Evolutionary conservation across 305 asterid genomes (phyloP).

Genomic region (Fraxinus velutina): DNA sequence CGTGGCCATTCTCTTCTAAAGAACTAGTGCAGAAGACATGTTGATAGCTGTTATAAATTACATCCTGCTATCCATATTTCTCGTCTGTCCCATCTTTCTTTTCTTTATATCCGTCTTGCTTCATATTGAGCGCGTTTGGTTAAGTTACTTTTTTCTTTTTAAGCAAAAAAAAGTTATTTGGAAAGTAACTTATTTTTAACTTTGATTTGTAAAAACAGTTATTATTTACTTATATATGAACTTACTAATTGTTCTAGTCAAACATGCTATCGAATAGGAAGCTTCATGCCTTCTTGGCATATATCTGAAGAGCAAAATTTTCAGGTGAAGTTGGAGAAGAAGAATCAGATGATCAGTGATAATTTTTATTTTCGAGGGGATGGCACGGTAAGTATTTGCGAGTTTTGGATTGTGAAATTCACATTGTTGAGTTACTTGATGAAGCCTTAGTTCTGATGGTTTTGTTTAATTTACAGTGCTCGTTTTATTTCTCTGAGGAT

Average conservation of each 20-base stretch:
- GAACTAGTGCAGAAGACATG: background rate
- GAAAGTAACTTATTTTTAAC: background rate
- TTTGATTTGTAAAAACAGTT: background rate
- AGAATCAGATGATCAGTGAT: constrained; percentile 64
- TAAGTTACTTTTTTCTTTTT: background rate
- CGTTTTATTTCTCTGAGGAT: constrained; percentile 66
- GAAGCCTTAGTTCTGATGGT: constrained; percentile 10
- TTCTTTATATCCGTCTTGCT: background rate
- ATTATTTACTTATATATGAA: background rate
- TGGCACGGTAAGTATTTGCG: constrained; percentile 65
- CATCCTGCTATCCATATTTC: background rate
- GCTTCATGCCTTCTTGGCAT: constrained; percentile 12
- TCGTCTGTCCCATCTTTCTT: background rate
- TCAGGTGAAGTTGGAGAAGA: constrained; percentile 69
- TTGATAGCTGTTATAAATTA: background rate
- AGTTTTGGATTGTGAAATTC: constrained; percentile 8
- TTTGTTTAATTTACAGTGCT: constrained; percentile 47
- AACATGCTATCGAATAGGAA: constrained; percentile 8
- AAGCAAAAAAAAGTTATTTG: background rate
- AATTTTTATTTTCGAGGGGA: constrained; percentile 71
- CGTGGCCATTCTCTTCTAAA: background rate
- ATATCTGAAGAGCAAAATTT: constrained; percentile 21
- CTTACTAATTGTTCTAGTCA: background rate
- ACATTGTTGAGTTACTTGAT: constrained; percentile 12
- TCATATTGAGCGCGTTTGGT: background rate